phyloP scores from a whole-genome alignment of 495 filamentous ascomycete species.

The Elasticomyces elasticus region DNA sequence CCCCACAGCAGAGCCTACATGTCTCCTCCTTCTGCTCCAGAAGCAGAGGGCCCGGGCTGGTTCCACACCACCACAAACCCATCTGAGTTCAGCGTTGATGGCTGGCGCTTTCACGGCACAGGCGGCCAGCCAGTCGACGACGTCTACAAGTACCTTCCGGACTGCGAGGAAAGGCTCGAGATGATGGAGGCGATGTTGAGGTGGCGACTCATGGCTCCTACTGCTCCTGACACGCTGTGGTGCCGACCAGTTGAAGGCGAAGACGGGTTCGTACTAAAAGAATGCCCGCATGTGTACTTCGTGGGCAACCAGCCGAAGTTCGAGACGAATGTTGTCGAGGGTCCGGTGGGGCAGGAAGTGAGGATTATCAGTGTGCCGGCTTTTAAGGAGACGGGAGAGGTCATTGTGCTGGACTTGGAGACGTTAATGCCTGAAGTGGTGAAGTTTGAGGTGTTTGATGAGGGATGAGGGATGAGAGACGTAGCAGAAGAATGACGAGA shows the following conservation, averaged over 20 bases:
- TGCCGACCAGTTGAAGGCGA: conserved; percentile 87
- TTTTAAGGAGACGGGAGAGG: conserved; percentile 67
- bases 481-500: too few relatives aligned
- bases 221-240: conserved; percentile 94
- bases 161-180: conserved; percentile 59
- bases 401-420: conserved; percentile 80
- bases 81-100: conserved; percentile 80
- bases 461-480: conserved; percentile 8
- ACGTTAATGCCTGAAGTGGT: conserved; percentile 67
- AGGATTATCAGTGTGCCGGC: conserved; percentile 69
- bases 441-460: conserved; percentile 48
- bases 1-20: conserved; percentile 59
- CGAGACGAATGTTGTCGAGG: conserved; percentile 61
- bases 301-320: conserved; percentile 80
- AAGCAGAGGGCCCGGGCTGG: conserved; percentile 53
- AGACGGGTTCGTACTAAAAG: conserved; percentile 74
- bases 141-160: conserved; percentile 71
- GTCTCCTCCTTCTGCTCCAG: conserved; percentile 32
- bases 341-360: conserved; percentile 54
- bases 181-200: conserved; percentile 88
- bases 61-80: conserved; percentile 90
- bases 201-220: conserved; percentile 88
- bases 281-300: conserved; percentile 86
- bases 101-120: conserved; percentile 72
- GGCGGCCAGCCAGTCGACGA: conserved; percentile 92